These are phyloP conservation scores for Stachybotrys chartarum DNA, from an alignment of 2,329 filamentous ascomycete species.

Conservation along the genomic window DNA sequence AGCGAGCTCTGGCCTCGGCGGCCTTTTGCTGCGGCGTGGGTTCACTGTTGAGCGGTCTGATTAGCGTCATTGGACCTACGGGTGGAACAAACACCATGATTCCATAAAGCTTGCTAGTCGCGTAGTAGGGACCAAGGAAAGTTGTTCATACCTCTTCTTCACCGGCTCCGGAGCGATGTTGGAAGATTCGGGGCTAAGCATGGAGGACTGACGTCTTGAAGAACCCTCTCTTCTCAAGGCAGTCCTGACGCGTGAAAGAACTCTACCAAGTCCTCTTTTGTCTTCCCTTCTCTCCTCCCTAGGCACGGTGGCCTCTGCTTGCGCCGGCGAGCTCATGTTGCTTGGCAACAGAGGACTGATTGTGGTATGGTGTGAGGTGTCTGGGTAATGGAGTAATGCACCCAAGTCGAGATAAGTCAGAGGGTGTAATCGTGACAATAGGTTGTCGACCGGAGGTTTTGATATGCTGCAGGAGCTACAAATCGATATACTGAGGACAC, in stretches of 20 bases:
- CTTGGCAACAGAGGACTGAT: no score
- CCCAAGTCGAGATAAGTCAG: no score
- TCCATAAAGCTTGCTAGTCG: no score
- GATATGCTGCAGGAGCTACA: no score
- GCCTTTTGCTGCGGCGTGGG: conserved; percentile 11
- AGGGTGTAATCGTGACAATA: no score
- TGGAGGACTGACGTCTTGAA: conserved; percentile 17
- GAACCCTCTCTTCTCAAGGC: conserved; percentile 39
- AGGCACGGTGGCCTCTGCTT: conserved; percentile 24
- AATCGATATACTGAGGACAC: no score
- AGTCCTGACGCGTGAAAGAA: conserved; percentile 42
- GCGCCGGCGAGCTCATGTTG: conserved; percentile 36
- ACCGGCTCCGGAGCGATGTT: conserved; percentile 10
- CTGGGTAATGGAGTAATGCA: no score
- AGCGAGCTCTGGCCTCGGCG: conserved; percentile 16
- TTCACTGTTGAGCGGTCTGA: conserved; percentile 6
- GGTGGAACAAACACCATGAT: no score
- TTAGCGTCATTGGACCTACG: no score
- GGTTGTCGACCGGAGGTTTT: no score
- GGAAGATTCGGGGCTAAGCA: conserved; percentile 12
- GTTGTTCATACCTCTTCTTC: conserved; percentile 18
- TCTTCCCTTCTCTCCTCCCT: conserved; percentile 23
- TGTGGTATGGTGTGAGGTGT: no score
- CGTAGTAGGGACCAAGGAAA: background rate
- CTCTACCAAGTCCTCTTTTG: conserved; percentile 40